Percentiles rank a stretch among this genome's conserved stretches.
These are phyloP conservation scores for Arachnomyces sp. DNA, from an alignment of 2,329 filamentous ascomycete genomes.

Conservation along the genomic window DNA sequence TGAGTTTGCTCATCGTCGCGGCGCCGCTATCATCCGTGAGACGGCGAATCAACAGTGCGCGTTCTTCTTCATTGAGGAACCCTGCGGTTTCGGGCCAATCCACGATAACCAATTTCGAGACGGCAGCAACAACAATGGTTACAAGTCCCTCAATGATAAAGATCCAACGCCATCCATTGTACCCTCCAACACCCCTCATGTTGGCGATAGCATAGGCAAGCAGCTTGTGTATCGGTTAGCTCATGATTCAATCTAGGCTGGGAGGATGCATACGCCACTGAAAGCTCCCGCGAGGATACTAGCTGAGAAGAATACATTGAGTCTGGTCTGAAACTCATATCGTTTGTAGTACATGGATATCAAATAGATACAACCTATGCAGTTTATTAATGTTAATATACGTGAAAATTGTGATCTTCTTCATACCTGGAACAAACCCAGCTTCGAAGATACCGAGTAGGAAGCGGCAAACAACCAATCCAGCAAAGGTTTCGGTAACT, in stretches of 20 bases:
- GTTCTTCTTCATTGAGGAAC: conserved; percentile 42
- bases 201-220: conserved; percentile 36
- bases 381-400: background rate
- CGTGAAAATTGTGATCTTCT: background rate
- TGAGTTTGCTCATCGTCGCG: conserved; percentile 45
- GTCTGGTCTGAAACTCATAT: conserved; percentile 32
- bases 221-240: conserved; percentile 15
- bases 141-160: conserved; percentile 43
- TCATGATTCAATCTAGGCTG: conserved; percentile 1
- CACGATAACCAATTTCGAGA: conserved; percentile 43
- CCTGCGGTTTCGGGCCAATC: conserved; percentile 38
- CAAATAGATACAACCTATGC: conserved; percentile 23
- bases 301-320: conserved; percentile 27
- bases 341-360: conserved; percentile 33
- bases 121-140: conserved; percentile 40
- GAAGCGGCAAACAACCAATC: conserved; percentile 29
- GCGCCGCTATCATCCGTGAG: conserved; percentile 36
- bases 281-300: conserved; percentile 34
- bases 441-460: conserved; percentile 31
- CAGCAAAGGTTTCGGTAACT: conserved; percentile 31
- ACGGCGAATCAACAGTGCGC: conserved; percentile 34
- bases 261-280: conserved; percentile 22
- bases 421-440: conserved; percentile 30
- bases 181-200: conserved; percentile 34
- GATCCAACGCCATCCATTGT: conserved; percentile 39